phyloP scores from a whole-genome alignment of 192 early-diverging fungal genomes.

The Coemansia sp. region DNA sequence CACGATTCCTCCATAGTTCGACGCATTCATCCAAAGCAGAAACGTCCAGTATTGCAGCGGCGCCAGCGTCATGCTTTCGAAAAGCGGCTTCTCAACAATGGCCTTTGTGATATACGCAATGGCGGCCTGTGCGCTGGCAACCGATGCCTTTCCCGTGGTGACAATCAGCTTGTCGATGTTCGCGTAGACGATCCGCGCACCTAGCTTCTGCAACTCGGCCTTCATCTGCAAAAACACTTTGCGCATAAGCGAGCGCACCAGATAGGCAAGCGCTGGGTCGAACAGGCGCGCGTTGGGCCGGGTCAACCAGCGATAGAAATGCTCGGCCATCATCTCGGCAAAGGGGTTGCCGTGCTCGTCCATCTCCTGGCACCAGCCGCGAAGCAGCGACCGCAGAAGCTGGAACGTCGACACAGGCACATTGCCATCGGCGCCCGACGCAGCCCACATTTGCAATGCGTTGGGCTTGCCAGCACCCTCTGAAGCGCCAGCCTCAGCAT shows the following conservation, averaged over 20 bases:
- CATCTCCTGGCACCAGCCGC: conserved; percentile 76
- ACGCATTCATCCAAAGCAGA: conserved; percentile 89
- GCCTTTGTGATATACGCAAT: conserved; percentile 71
- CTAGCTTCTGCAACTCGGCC: conserved; percentile 78
- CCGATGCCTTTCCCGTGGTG: conserved; percentile 74
- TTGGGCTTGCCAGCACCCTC: neutral
- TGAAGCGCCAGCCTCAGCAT: neutral
- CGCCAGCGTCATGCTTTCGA: conserved; percentile 72
- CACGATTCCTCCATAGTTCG: conserved; percentile 75
- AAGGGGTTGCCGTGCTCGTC: conserved; percentile 64
- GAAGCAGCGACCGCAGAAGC: conserved; percentile 77
- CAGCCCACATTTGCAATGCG: neutral
- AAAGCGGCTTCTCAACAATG: conserved; percentile 71
- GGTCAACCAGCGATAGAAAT: conserved; percentile 90
- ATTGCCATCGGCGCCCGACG: conserved; percentile 25
- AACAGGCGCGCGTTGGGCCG: conserved; percentile 72
- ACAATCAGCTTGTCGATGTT: conserved; percentile 82
- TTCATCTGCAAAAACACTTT: conserved; percentile 85
- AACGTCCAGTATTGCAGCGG: conserved; percentile 77
- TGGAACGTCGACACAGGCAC: conserved; percentile 62
- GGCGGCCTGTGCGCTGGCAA: conserved; percentile 75
- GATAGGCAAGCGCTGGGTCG: conserved; percentile 78
- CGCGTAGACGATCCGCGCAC: conserved; percentile 77
- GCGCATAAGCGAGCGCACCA: conserved; percentile 88
- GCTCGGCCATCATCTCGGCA: conserved; percentile 77